These are phyloP conservation scores for Cercospora sp. DNA, from an alignment of 2,329 filamentous ascomycete genomes.

Conservation along the genomic window DNA sequence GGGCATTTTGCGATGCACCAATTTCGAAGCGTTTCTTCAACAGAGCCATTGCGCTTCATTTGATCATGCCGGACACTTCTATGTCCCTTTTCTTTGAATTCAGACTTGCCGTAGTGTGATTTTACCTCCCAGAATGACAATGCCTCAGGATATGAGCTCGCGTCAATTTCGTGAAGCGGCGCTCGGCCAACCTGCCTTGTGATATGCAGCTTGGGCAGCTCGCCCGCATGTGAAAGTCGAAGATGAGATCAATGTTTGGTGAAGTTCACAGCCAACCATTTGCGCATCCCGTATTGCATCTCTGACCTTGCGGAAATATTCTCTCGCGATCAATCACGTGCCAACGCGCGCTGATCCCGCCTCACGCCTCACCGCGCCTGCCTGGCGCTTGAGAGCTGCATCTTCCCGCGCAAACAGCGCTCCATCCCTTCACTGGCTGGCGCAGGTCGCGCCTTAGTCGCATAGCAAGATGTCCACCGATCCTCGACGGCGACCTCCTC, in stretches of 20 bases:
- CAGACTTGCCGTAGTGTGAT: not conserved
- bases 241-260: not conserved
- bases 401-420: not conserved
- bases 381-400: not conserved
- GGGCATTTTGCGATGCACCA: conserved; percentile 2
- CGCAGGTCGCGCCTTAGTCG: not conserved
- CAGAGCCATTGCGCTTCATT: conserved; percentile 9
- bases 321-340: not conserved
- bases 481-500: conserved; percentile 30
- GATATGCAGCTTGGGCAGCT: not conserved
- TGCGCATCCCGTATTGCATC: not conserved
- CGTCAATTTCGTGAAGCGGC: conserved; percentile 3
- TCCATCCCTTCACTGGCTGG: not conserved
- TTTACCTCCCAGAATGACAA: not conserved
- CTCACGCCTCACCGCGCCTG: not conserved
- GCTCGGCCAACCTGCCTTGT: not conserved
- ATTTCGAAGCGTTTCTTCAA: conserved; percentile 18
- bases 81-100: not conserved
- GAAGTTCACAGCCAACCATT: not conserved
- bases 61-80: not conserved
- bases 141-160: not conserved
- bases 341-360: not conserved
- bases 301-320: not conserved
- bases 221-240: not conserved
- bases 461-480: conserved; percentile 50